phyloP scores from a whole-genome alignment of 1,284 basidiomycete genomes.

The Boletellus sp. region DNA sequence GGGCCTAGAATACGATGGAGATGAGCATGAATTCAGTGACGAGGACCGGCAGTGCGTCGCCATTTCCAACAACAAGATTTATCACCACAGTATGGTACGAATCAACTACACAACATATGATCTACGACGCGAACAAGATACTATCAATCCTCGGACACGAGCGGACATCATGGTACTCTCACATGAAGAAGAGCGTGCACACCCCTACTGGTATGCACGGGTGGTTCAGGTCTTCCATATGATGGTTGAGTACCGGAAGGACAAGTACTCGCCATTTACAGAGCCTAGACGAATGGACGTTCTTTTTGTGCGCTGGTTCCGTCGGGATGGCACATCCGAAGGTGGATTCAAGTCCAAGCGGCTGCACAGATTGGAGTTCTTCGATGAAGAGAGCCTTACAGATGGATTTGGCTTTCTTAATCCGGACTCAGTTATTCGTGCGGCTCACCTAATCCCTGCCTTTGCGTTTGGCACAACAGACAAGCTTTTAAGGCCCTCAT shows the following conservation, averaged over 20 bases:
- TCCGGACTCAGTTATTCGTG: too few species aligned
- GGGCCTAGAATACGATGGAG: constrained; percentile 24
- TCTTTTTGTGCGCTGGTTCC: constrained; percentile 8
- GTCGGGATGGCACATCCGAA: too few species aligned
- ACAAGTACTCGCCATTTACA: not conserved
- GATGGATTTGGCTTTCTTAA: too few species aligned
- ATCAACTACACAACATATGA: constrained; percentile 32
- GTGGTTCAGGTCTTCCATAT: constrained; percentile 7
- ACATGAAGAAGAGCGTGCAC: constrained; percentile 7
- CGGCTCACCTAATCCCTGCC: too few species aligned
- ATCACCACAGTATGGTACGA: constrained; percentile 4
- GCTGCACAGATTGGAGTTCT: too few species aligned
- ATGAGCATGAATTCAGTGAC: too few species aligned
- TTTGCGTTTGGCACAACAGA: too few species aligned
- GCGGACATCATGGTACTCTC: constrained; percentile 16
- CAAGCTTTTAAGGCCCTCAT: too few species aligned
- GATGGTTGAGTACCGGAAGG: not conserved
- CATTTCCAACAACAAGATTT: too few species aligned
- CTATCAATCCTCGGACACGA: constrained; percentile 17
- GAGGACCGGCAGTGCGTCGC: too few species aligned
- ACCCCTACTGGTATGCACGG: constrained; percentile 9
- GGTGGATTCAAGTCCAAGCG: too few species aligned
- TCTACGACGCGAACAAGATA: constrained; percentile 22
- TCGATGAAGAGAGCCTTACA: too few species aligned
- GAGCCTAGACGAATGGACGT: constrained; percentile 5